Evolutionary conservation across 305 asterid genomes (phyloP).

Genomic region (Fraxinus greggii): DNA sequence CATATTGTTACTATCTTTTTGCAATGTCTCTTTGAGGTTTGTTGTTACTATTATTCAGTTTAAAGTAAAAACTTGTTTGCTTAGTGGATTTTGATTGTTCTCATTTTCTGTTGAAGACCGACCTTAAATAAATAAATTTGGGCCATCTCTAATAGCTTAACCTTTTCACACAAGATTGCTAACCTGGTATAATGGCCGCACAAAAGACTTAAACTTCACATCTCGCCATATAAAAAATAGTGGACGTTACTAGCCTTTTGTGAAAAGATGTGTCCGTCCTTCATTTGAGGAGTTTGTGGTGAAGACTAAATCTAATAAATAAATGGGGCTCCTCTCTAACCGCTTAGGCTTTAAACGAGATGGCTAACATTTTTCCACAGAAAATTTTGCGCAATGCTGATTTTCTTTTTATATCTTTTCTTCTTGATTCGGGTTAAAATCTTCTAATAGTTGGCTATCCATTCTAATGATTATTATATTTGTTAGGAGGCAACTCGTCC

Average conservation of each 20-base stretch:
- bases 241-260: neutral
- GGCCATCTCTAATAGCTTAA: neutral
- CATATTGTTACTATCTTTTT: neutral
- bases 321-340: neutral
- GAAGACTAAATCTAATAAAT: neutral
- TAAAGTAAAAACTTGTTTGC: neutral
- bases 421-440: neutral
- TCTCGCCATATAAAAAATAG: neutral
- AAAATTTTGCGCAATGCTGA: neutral
- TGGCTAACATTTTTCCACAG: neutral
- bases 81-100: neutral
- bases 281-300: neutral
- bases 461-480: slow-evolving; percentile 23
- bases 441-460: slow-evolving; percentile 8
- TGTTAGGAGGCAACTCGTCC: slow-evolving; percentile 88
- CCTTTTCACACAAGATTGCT: neutral
- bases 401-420: neutral
- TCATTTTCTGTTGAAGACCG: neutral
- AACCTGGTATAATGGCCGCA: neutral
- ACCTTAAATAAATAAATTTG: neutral
- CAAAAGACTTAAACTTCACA: neutral
- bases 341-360: neutral
- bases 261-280: neutral
- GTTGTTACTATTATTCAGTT: neutral
- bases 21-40: neutral